Base-by-base conservation (phyloP, 2,329 filamentous ascomycete species). In the Alternaria sp. region DNA sequence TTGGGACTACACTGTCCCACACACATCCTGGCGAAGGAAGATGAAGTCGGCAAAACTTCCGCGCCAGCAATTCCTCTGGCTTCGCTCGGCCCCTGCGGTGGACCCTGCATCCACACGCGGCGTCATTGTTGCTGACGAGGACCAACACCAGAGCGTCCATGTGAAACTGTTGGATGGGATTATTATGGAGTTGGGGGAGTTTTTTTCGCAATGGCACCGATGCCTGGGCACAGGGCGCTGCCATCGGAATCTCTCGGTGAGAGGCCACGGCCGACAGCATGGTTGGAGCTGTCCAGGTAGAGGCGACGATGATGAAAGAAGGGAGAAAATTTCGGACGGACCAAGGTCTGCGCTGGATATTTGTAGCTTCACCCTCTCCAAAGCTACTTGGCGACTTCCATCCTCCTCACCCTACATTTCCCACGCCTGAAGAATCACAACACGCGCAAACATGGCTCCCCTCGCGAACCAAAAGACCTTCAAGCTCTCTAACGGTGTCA, bases 401-500 rank as follows among this genome's bases (percentile, higher is more conserved):
- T 11, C 31, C n/a, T 48, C 4, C 17, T 26, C 24, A 29, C 14
- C 14, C 29, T 14, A 21, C 37, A 7, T 34, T 51, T 45, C 14
- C 14, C 23, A 39, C 37, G 29, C 21, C 17, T n/a, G 33, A n/a
- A 29, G 17, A 34, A 28, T 7, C 17, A 46, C 53, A 51, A 24
- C 34, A 58, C 37, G 17, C 61, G 45, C 57, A 66, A 69, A 42
- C 26, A 75, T 76, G 73, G 66, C 60, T 34, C 63, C 66, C 39
- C 65, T 69, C 53, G 63, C 69, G 40, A 77, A 76, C 69, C 58
- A 67, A 36, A 78, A 79, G 71, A 80, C 79, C 44, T 85, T 82
- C 77, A 84, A 76, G 63, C 80, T 86, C 51, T 82, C 77, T 80
- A 86, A 85, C 71, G 84, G 84, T 67, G 84, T 88, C 58, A 82